Evolutionary conservation across 331 rosid genomes (phyloP).

Genomic region (Dryas integrifolia): DNA sequence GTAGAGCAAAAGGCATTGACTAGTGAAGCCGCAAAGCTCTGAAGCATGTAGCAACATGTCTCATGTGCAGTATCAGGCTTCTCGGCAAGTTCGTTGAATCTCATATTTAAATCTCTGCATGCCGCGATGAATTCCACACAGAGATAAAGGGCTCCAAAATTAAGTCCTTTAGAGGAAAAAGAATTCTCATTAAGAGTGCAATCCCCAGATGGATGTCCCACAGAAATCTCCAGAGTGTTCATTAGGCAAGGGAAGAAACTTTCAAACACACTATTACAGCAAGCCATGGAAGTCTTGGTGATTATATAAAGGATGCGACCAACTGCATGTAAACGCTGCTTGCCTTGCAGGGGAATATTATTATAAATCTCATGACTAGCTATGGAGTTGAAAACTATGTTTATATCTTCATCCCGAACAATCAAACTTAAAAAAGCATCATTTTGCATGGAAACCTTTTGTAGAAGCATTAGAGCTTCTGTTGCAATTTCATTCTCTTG

Average conservation of each 20-base stretch:
- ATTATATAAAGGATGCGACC: constrained; percentile 63
- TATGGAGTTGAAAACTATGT: constrained; percentile 45
- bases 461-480: constrained; percentile 74
- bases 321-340: constrained; percentile 61
- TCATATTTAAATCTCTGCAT: constrained; percentile 51
- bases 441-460: constrained; percentile 61
- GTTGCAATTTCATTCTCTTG: constrained; percentile 55
- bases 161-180: constrained; percentile 30
- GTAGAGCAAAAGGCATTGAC: constrained; percentile 56
- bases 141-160: constrained; percentile 84
- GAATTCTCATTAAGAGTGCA: constrained; percentile 27
- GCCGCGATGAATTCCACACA: constrained; percentile 68
- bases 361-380: constrained; percentile 43
- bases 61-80: constrained; percentile 38
- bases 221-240: constrained; percentile 49
- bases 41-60: constrained; percentile 50
- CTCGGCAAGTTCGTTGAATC: constrained; percentile 33
- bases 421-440: constrained; percentile 51
- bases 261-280: constrained; percentile 62
- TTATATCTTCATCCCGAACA: constrained; percentile 68
- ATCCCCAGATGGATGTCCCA: constrained; percentile 29
- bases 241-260: constrained; percentile 53
- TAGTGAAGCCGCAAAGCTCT: constrained; percentile 45
- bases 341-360: constrained; percentile 57
- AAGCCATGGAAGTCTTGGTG: constrained; percentile 56